Evolutionary conservation across 2,329 filamentous ascomycete species (phyloP).

Genomic region (Rhynchosporium agropyri): DNA sequence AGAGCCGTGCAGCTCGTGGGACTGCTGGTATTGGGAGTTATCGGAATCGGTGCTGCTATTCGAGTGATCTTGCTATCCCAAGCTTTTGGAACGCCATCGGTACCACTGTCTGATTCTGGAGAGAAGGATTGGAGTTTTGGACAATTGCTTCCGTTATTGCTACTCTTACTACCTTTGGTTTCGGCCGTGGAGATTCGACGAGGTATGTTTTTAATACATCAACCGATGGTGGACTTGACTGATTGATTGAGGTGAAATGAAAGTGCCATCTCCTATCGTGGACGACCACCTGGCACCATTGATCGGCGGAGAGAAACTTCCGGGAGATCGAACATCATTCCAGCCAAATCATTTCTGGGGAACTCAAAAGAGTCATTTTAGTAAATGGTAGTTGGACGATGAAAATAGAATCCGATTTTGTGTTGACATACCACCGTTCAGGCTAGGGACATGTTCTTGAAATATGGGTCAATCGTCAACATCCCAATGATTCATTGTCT

Average conservation of each 20-base stretch:
- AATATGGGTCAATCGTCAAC: too few relatives aligned
- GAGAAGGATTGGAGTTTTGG: conserved; percentile 66
- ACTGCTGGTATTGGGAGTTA: conserved; percentile 44
- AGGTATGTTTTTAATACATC: conserved; percentile 45
- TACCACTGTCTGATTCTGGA: conserved; percentile 53
- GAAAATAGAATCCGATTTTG: too few relatives aligned
- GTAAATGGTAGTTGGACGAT: conserved; percentile 13
- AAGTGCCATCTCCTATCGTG: conserved; percentile 48
- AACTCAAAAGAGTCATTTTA: conserved; percentile 17
- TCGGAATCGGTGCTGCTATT: conserved; percentile 60
- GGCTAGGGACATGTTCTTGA: too few relatives aligned
- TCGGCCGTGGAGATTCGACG: conserved; percentile 61
- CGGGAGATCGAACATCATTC: conserved; percentile 20
- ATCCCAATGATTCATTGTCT: too few relatives aligned
- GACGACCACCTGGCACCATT: conserved; percentile 42
- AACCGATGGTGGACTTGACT: background rate
- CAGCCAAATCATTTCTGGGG: conserved; percentile 31
- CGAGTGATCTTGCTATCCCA: conserved; percentile 61
- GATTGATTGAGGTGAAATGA: conserved; percentile 34
- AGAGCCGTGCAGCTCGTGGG: conserved; percentile 51
- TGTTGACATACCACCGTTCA: too few relatives aligned
- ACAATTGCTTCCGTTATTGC: conserved; percentile 60
- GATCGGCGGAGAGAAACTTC: conserved; percentile 9
- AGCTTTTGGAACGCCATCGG: conserved; percentile 58
- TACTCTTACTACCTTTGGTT: conserved; percentile 62